phyloP scores from a whole-genome alignment of 2,329 filamentous ascomycete species.

The Colletotrichum karsti region DNA sequence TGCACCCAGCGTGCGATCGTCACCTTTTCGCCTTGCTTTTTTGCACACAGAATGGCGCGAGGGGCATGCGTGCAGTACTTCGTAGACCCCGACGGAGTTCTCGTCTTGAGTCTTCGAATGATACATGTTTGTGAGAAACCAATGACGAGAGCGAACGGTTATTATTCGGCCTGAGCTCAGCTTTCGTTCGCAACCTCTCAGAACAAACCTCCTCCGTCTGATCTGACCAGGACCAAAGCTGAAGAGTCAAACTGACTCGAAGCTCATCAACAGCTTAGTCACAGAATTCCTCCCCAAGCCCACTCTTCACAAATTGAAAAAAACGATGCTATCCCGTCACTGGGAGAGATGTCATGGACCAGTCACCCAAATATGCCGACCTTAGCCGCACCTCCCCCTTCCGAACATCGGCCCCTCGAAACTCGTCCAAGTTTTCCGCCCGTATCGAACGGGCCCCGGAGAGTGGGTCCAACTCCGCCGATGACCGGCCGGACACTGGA shows the following conservation, averaged over 20 bases:
- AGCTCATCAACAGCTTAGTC: not conserved
- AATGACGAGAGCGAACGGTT: not conserved
- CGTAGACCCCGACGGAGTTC: not conserved
- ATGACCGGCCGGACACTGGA: constrained; percentile 15
- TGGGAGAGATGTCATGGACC: not conserved
- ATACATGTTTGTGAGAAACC: too few species aligned
- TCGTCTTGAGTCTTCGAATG: not conserved
- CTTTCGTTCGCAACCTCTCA: not conserved
- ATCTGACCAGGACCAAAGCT: not conserved
- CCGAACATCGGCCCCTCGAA: constrained; percentile 8
- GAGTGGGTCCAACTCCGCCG: not conserved
- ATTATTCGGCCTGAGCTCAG: not conserved
- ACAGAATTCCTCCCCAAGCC: not conserved
- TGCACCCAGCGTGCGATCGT: not conserved
- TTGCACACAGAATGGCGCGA: not conserved
- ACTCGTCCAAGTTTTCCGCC: constrained; percentile 4
- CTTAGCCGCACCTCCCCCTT: not conserved
- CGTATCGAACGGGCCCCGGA: too few species aligned
- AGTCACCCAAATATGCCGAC: not conserved
- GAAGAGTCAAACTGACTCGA: not conserved
- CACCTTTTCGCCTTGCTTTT: not conserved
- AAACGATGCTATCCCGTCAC: not conserved
- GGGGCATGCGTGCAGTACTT: too few species aligned
- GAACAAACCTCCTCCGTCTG: not conserved
- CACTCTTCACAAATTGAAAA: too few species aligned